A percentile compares a stretch with the other conserved stretches of the same genome.
Evolutionary conservation across 805 yeast genomes (phyloP).

Genomic region (Candida silvatica): DNA sequence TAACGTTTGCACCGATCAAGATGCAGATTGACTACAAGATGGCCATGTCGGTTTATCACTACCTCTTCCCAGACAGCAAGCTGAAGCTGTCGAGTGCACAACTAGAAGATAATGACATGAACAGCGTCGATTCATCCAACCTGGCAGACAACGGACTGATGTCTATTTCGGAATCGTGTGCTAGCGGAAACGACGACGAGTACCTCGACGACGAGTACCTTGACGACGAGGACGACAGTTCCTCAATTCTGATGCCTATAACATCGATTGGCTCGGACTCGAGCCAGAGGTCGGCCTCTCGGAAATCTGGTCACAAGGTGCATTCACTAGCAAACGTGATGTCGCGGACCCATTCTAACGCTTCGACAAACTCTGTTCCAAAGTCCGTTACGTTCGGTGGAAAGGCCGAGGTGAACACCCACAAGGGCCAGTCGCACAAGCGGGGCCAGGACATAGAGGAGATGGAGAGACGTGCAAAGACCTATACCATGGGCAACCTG

Average conservation of each 20-base stretch:
- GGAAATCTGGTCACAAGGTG: too few relatives aligned
- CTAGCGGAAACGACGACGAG: too few relatives aligned
- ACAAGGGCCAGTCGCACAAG: neutral
- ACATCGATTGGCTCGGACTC: slow-evolving; percentile 1
- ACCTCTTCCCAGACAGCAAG: slow-evolving; percentile 18
- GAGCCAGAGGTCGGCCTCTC: neutral
- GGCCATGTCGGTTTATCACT: slow-evolving; percentile 36
- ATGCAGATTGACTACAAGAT: slow-evolving; percentile 50
- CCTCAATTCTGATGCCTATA: neutral
- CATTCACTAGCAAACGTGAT: too few relatives aligned
- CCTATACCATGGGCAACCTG: slow-evolving; percentile 30
- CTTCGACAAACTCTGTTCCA: neutral
- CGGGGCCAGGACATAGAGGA: slow-evolving; percentile 20
- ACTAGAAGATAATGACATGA: neutral
- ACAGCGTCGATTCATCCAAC: slow-evolving; percentile 6
- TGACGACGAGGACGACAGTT: neutral
- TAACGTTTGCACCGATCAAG: slow-evolving; percentile 43
- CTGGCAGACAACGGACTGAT: neutral
- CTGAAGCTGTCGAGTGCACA: neutral
- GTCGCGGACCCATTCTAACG: neutral
- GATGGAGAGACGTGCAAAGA: slow-evolving; percentile 34
- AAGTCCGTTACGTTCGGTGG: neutral
- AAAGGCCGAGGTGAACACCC: neutral
- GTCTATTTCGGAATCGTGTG: neutral
- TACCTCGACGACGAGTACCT: neutral